A percentile compares a stretch with the other conserved stretches of the same genome.
Conservation (phyloP, 2,329 filamentous ascomycete genomes). For the Mycosphaerella arachidis region DNA sequence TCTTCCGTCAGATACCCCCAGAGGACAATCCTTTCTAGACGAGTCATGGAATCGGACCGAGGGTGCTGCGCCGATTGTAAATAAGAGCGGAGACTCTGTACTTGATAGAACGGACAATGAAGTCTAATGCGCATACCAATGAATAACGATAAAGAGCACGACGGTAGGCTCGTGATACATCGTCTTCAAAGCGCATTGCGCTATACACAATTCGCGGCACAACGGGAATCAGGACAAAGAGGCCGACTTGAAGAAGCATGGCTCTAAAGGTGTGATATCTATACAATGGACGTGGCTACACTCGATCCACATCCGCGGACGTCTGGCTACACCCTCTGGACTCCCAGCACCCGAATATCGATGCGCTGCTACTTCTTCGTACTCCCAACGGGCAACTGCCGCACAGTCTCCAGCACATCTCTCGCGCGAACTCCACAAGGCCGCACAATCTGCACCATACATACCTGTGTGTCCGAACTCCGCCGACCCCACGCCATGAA, state of each 20-base stretch:
- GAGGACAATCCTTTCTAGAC: slow-evolving; percentile 59
- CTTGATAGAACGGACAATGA: slow-evolving; percentile 13
- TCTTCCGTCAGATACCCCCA: slow-evolving; percentile 43
- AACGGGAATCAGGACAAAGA: too few species aligned
- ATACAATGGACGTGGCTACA: neutral
- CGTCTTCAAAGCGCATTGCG: neutral
- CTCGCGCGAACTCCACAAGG: slow-evolving; percentile 8
- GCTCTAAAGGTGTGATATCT: too few species aligned
- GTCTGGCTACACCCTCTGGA: neutral
- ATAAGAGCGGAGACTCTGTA: slow-evolving; percentile 21
- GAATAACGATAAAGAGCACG: neutral
- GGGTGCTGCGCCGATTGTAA: slow-evolving; percentile 10
- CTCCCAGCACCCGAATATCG: slow-evolving; percentile 8
- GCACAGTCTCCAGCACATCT: slow-evolving; percentile 8
- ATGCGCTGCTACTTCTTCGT: slow-evolving; percentile 14
- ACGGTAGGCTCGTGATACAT: neutral
- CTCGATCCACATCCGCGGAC: too few species aligned
- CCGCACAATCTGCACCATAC: slow-evolving; percentile 1
- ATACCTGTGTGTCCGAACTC: slow-evolving; percentile 1
- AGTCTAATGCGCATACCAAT: neutral
- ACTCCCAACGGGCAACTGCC: neutral
- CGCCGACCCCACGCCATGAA: neutral
- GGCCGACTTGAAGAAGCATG: too few species aligned
- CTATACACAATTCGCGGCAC: neutral
- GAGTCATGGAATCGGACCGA: neutral